These are phyloP conservation scores for Fusarium pseudocircinatum DNA, from an alignment of 2,329 filamentous ascomycete genomes.

Conservation along the genomic window DNA sequence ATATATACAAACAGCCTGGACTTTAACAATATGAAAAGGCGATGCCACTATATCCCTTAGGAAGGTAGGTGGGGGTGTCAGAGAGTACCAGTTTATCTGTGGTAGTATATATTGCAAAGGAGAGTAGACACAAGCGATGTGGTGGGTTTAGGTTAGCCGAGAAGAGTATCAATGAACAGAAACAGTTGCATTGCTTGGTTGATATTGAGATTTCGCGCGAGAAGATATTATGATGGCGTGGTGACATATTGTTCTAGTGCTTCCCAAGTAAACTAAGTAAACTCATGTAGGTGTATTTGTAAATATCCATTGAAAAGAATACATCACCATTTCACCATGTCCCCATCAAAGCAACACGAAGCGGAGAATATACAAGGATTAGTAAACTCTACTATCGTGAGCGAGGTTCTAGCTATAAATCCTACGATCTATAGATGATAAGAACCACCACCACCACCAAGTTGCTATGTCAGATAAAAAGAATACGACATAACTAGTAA, in stretches of 20 bases:
- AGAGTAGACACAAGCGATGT: not conserved
- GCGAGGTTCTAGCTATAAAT: not conserved
- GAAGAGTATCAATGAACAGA: not conserved
- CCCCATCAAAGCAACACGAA: not conserved
- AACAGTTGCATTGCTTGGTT: not conserved
- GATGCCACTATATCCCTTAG: not conserved
- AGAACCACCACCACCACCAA: not conserved
- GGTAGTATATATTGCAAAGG: too few species aligned
- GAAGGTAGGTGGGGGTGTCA: too few species aligned
- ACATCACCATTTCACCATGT: not conserved
- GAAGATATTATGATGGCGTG: slow-evolving; percentile 4
- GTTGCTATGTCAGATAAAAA: not conserved
- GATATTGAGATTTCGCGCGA: not conserved
- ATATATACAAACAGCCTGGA: not conserved
- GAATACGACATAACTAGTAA: not conserved
- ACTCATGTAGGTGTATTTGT: not conserved
- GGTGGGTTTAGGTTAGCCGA: not conserved
- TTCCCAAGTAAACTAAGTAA: not conserved
- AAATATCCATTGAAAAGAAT: not conserved
- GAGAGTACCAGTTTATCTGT: too few species aligned
- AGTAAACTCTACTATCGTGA: not conserved
- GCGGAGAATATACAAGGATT: not conserved
- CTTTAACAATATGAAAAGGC: not conserved
- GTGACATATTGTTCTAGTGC: not conserved
- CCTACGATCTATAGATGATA: not conserved